A percentile compares a stretch with the other conserved stretches of the same genome.
These are phyloP conservation scores for Rheum nobile DNA, from an alignment of 148 eudicot genomes.

Conservation along the genomic window DNA sequence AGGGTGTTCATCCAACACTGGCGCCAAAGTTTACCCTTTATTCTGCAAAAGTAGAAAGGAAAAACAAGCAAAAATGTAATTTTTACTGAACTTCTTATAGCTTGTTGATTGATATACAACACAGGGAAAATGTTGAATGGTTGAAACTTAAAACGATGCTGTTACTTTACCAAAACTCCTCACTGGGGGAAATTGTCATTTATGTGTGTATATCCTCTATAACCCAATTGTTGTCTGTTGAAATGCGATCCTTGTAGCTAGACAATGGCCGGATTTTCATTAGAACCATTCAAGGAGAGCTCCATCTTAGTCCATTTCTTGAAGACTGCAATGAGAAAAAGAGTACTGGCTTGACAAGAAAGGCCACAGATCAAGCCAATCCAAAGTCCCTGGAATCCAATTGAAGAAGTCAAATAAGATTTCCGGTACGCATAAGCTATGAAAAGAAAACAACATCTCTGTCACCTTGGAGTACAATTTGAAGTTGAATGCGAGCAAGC, in stretches of 20 bases:
- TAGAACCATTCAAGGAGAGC: conserved; percentile 4
- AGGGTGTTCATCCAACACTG: too few species aligned
- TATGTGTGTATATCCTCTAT: not conserved
- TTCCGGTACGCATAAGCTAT: not conserved
- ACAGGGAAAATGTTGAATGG: not conserved
- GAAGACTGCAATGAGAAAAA: conserved; percentile 30
- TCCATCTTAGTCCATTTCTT: conserved; percentile 33
- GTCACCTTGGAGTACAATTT: conserved; percentile 7
- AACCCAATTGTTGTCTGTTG: not conserved
- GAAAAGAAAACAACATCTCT: not conserved
- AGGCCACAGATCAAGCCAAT: conserved; percentile 55
- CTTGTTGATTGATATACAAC: too few species aligned
- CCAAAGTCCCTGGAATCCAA: conserved; percentile 46
- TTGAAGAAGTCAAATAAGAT: not conserved
- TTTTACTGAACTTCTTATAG: too few species aligned
- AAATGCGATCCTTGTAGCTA: not conserved
- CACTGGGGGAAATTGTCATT: not conserved
- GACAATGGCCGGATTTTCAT: not conserved
- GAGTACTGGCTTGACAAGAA: conserved; percentile 27
- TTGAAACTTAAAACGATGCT: not conserved
- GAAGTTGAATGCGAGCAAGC: conserved; percentile 46
- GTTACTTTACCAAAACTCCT: not conserved
- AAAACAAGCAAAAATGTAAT: too few species aligned
- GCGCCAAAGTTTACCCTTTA: too few species aligned
- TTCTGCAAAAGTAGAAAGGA: too few species aligned